Conservation (phyloP, 2,329 filamentous ascomycete genomes). For the Rhynchosporium graminicola region DNA sequence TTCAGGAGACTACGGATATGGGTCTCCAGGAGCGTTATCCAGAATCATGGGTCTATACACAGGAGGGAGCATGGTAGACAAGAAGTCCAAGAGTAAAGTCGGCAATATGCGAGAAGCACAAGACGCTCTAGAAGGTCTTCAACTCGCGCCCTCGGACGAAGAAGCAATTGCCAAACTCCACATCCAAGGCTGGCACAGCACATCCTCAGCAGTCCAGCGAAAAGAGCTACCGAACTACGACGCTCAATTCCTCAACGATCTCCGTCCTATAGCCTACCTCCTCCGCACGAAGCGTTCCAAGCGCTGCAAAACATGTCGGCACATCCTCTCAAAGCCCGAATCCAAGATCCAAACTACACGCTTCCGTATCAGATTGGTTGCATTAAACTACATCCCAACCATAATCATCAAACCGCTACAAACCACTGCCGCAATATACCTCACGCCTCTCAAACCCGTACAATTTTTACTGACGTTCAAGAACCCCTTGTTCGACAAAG, state of each 20-base stretch:
- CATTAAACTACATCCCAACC: constrained; percentile 82
- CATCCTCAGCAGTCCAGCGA: constrained; percentile 56
- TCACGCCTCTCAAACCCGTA: constrained; percentile 50
- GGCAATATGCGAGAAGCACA: constrained; percentile 80
- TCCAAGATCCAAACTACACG: constrained; percentile 84
- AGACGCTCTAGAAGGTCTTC: constrained; percentile 69
- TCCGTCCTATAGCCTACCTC: constrained; percentile 79
- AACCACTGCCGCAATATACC: constrained; percentile 33
- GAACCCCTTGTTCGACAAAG: constrained; percentile 90
- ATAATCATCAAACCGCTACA: constrained; percentile 70
- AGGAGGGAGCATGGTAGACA: constrained; percentile 58
- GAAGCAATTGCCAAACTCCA: constrained; percentile 57
- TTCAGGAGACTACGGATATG: constrained; percentile 55
- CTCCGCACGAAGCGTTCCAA: constrained; percentile 92
- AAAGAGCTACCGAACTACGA: constrained; percentile 49
- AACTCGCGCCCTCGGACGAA: constrained; percentile 58
- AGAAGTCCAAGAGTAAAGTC: constrained; percentile 66
- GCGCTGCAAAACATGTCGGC: constrained; percentile 86
- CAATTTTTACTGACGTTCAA: constrained; percentile 89
- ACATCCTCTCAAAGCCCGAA: constrained; percentile 94
- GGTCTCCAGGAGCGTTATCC: constrained; percentile 77
- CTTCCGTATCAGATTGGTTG: constrained; percentile 90
- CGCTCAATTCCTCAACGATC: constrained; percentile 66
- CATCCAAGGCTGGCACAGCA: constrained; percentile 62
- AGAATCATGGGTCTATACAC: constrained; percentile 93